Conservation (phyloP, 2,329 filamentous ascomycete genomes). For the Plectosphaerella sp. region DNA sequence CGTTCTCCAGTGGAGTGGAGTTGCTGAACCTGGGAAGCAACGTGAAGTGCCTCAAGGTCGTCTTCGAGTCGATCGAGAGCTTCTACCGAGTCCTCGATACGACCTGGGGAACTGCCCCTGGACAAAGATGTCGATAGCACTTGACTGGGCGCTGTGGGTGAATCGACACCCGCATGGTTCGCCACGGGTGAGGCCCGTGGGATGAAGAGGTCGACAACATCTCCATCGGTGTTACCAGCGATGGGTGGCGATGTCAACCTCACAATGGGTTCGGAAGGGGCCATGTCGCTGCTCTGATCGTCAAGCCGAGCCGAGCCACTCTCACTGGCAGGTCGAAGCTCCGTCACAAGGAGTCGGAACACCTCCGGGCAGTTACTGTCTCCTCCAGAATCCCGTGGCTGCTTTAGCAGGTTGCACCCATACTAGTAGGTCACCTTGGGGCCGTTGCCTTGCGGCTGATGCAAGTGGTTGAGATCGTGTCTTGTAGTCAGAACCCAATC, state of each 20-base stretch:
- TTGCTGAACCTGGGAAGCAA: slow-evolving; percentile 28
- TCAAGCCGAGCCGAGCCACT: too few relatives aligned
- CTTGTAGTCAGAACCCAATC: slow-evolving; percentile 43
- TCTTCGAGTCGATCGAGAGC: slow-evolving; percentile 59
- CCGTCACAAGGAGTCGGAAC: slow-evolving; percentile 45
- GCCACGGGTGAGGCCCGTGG: neutral
- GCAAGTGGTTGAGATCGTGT: neutral
- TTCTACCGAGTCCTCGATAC: slow-evolving; percentile 62
- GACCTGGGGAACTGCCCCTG: slow-evolving; percentile 11
- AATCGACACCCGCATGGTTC: neutral
- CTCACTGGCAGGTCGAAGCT: slow-evolving; percentile 17
- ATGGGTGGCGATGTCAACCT: neutral
- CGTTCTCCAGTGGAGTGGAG: slow-evolving; percentile 22
- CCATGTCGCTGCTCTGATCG: slow-evolving; percentile 2
- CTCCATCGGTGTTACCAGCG: neutral
- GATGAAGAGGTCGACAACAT: neutral
- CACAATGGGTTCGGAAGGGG: slow-evolving; percentile 6
- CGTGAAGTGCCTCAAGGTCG: slow-evolving; percentile 49
- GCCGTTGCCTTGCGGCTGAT: too few relatives aligned
- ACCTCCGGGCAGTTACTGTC: slow-evolving; percentile 21
- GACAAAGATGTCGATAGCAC: neutral
- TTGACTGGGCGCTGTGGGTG: too few relatives aligned
- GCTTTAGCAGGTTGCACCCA: slow-evolving; percentile 49
- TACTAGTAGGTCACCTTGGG: slow-evolving; percentile 22
- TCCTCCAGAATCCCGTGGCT: slow-evolving; percentile 20